phyloP scores from a whole-genome alignment of 495 filamentous ascomycete genomes.

The Parathielavia hyrcaniae region DNA sequence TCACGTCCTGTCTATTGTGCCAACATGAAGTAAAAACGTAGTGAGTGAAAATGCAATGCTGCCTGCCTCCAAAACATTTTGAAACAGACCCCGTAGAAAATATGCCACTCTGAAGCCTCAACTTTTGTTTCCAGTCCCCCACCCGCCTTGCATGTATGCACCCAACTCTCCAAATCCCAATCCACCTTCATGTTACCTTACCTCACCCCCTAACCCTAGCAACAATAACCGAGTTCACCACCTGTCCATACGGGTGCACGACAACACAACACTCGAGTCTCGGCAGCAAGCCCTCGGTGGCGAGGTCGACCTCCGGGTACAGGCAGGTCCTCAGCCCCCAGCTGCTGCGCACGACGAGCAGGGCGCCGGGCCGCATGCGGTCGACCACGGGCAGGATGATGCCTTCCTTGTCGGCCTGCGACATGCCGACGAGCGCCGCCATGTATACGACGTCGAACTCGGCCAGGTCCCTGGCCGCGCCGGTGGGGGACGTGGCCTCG shows the following conservation, averaged over 20 bases:
- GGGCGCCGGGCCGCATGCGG: constrained; percentile 23
- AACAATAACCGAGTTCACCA: constrained; percentile 32
- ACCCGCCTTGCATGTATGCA: background rate
- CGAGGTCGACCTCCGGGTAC: constrained; percentile 29
- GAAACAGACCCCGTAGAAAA: no score
- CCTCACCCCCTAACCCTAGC: constrained; percentile 26
- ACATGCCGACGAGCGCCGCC: constrained; percentile 29
- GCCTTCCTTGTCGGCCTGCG: constrained; percentile 27
- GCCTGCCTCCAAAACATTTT: no score
- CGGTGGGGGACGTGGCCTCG: constrained; percentile 18
- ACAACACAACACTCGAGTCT: constrained; percentile 25
- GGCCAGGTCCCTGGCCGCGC: constrained; percentile 6
- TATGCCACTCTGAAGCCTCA: no score
- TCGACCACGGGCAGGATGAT: constrained; percentile 22
- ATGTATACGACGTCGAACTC: constrained; percentile 31
- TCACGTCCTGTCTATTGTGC: no score
- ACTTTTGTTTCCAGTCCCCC: no score
- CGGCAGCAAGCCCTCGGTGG: constrained; percentile 17
- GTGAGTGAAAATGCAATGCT: no score
- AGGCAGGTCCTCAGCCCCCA: constrained; percentile 28
- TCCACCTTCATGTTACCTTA: no score
- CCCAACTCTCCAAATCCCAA: no score
- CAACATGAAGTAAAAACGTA: no score
- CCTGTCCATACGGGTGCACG: constrained; percentile 27
- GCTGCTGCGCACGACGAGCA: constrained; percentile 28